Evolutionary conservation across 1,284 basidiomycete genomes (phyloP), one percentile per base, ranked within the genome.

Genomic region (Ganoderma lingzhi): DNA sequence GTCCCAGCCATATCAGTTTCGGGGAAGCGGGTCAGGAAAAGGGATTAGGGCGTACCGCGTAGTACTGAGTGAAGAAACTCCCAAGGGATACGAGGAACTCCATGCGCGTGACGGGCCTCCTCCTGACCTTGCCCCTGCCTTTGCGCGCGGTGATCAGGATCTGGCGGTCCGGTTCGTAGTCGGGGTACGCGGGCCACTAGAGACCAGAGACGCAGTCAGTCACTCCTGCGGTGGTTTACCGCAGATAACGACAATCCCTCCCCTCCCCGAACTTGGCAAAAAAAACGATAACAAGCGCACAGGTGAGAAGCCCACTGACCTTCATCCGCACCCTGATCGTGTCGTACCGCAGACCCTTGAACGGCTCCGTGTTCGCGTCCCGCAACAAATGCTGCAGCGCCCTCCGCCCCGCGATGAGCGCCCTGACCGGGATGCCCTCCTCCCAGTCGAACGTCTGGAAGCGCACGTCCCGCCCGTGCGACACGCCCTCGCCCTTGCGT

Each of bases 141-240:
- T 45, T 42, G 19, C 65, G 65, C 30, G 60, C 58, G 14, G 64
- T 63, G 56, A 70, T 65, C 3, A 65, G n/a, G 45, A 72, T 62
- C 17, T 65, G 64, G 28, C 67, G 66, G 1, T 42, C 48, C 9
- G 67, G 67, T 14, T 62, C 62, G 48, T 72, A 67, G 23, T 70
- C 65, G 2, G 71, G 71, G 45, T 70, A 72, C n/a, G 71, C 71
- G 19, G 71, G 69, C 71, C 71, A 72, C 71, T 72, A 28, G 5
- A 28, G 44, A 51, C 15, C 6, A 23, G 53, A 56, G 6, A 58
- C 19, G 8, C 51, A 23, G 10, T 37, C 30, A 23, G 32, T 67
- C 59, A 41, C 17, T 15, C 45, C 17, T 23, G 28, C 58, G 35
- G 39, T 39, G 32, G 35, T 10, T 23, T 19, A 59, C 32, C 53